These are phyloP conservation scores for Uronychia setigera DNA, from an alignment of 73 alveolate species.

Conservation along the genomic window DNA sequence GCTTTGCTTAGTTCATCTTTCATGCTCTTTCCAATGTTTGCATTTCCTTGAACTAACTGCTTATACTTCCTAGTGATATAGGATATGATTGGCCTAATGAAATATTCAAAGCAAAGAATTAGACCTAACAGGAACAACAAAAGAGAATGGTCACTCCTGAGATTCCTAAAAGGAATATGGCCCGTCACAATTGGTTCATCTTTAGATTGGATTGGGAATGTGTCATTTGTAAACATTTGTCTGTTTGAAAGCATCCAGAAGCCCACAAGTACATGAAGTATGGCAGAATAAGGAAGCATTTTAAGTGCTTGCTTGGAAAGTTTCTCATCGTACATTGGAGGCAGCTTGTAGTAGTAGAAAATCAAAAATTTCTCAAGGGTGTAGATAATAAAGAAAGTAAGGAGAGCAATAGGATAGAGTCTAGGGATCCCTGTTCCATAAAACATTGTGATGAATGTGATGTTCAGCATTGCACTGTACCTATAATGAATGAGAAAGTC, in stretches of 20 bases:
- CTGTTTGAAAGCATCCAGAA: conserved; percentile 45
- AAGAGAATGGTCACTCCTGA: neutral
- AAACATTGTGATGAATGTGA: conserved; percentile 26
- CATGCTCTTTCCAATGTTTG: no score
- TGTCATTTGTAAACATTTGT: conserved; percentile 20
- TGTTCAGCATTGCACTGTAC: conserved; percentile 29
- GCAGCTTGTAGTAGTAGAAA: conserved; percentile 23
- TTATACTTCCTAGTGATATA: no score
- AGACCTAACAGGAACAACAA: neutral
- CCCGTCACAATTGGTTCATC: neutral
- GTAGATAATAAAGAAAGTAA: conserved; percentile 16
- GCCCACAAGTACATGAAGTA: conserved; percentile 21
- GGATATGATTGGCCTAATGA: neutral
- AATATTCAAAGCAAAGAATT: neutral
- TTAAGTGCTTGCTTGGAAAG: conserved; percentile 9
- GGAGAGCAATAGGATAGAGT: conserved; percentile 39
- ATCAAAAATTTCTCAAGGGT: conserved; percentile 24
- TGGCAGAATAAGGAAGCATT: conserved; percentile 26
- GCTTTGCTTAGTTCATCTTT: no score
- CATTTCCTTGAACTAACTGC: no score
- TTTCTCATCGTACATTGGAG: conserved; percentile 45
- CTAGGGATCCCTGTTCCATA: conserved; percentile 56
- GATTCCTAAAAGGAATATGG: conserved; percentile 14
- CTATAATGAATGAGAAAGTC: conserved; percentile 33
- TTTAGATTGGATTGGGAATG: neutral